These are phyloP conservation scores for Yamagishiella unicocca DNA, from an alignment of 139 green algal genomes.

Conservation along the genomic window DNA sequence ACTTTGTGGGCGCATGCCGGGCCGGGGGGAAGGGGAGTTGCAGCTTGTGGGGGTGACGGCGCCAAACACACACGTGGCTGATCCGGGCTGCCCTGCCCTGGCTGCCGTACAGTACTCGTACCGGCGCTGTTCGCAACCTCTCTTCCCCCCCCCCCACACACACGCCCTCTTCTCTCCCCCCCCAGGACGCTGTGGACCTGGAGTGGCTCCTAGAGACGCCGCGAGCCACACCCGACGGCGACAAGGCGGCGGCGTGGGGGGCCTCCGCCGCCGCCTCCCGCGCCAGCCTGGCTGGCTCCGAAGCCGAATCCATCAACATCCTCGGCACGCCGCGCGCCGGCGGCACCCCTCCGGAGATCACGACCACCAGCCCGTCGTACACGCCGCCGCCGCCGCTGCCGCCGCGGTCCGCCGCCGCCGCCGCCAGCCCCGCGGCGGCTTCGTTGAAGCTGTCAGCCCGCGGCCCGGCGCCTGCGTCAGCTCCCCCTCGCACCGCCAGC, in stretches of 20 bases:
- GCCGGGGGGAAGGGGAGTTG: no score
- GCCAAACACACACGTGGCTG: no score
- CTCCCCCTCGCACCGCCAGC: background rate
- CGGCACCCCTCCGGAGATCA: background rate
- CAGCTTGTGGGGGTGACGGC: no score
- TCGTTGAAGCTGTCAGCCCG: no score
- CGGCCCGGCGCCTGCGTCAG: no score
- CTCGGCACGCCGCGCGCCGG: background rate
- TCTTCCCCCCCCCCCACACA: no score
- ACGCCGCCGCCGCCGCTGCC: background rate
- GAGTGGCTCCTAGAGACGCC: slow-evolving; percentile 38
- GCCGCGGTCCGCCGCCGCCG: background rate
- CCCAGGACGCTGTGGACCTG: slow-evolving; percentile 25
- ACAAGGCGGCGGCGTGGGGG: background rate
- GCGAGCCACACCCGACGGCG: slow-evolving; percentile 26
- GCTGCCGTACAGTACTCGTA: no score
- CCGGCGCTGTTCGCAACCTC: no score
- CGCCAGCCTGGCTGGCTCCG: background rate
- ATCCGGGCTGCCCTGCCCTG: no score
- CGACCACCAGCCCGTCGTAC: background rate
- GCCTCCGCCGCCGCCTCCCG: background rate
- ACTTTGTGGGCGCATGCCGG: no score
- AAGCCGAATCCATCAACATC: slow-evolving; percentile 27
- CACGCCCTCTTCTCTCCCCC: no score
- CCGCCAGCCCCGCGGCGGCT: background rate